A percentile compares a stretch with the other conserved stretches of the same genome.
phyloP scores from a whole-genome alignment of 2,329 filamentous ascomycete species.

The Cercospora sesami region DNA sequence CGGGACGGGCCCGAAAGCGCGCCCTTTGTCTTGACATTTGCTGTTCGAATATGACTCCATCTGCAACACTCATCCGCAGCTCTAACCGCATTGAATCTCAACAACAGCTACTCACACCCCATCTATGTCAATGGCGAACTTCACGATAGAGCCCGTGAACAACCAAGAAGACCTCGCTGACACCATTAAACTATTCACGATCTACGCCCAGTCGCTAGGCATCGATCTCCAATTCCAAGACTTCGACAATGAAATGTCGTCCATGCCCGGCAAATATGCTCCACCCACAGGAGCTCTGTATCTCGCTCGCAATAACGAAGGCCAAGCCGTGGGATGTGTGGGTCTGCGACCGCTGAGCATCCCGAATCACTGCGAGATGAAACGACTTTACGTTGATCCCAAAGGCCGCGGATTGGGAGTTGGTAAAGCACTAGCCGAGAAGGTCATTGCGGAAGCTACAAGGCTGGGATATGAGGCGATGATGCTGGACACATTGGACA shows the following conservation, averaged over 20 bases:
- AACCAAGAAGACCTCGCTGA: constrained; percentile 46
- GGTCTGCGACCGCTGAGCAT: constrained; percentile 47
- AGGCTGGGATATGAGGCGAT: constrained; percentile 54
- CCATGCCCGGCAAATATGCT: constrained; percentile 57
- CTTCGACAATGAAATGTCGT: constrained; percentile 55
- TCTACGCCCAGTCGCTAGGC: constrained; percentile 47
- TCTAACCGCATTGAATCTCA: background rate
- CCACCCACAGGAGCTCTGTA: constrained; percentile 51
- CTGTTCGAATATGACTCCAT: background rate
- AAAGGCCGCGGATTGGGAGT: constrained; percentile 52
- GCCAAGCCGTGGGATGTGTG: constrained; percentile 51
- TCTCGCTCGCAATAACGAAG: constrained; percentile 44
- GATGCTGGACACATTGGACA: constrained; percentile 57
- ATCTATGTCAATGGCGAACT: background rate
- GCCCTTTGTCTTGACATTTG: background rate
- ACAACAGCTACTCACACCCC: background rate
- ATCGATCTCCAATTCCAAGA: constrained; percentile 60
- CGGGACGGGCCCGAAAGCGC: background rate
- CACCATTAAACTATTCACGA: constrained; percentile 41
- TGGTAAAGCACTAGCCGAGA: constrained; percentile 51
- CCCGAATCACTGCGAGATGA: constrained; percentile 50
- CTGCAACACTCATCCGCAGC: background rate
- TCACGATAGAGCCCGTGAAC: constrained; percentile 42
- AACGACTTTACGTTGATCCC: constrained; percentile 56
- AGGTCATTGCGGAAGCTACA: constrained; percentile 48